Conservation (phyloP, 208 protist species). For the Leptomonas seymouri region DNA sequence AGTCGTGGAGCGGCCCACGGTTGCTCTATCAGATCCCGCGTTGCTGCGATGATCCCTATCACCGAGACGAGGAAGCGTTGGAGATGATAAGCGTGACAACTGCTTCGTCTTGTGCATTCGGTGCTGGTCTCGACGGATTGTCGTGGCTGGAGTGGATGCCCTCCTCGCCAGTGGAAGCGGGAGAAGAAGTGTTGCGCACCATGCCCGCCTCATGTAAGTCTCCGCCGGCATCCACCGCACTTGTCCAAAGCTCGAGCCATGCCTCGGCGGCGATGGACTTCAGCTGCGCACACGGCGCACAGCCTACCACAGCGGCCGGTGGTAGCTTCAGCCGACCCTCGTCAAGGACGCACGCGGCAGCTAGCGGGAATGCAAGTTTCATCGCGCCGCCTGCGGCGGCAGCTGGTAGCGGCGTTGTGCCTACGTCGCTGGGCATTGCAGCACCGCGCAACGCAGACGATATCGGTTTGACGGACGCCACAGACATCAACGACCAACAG, state of each 20-base stretch:
- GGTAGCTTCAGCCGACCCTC: not conserved
- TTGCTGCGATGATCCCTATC: slow-evolving; percentile 56
- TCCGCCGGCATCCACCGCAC: not conserved
- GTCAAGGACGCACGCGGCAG: slow-evolving; percentile 1
- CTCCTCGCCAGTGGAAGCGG: slow-evolving; percentile 10
- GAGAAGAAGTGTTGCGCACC: slow-evolving; percentile 16
- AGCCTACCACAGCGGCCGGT: not conserved
- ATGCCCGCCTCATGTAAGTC: not conserved
- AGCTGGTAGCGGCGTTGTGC: not conserved
- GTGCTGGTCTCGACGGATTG: slow-evolving; percentile 44
- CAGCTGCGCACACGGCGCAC: not conserved
- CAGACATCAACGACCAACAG: not conserved
- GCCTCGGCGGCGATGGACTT: not conserved
- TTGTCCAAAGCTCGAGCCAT: not conserved
- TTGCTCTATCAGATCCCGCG: slow-evolving; percentile 25
- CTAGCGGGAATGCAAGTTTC: slow-evolving; percentile 7
- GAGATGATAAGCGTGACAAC: slow-evolving; percentile 57
- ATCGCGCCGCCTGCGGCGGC: not conserved
- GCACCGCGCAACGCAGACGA: slow-evolving; percentile 32
- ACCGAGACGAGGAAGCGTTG: slow-evolving; percentile 55
- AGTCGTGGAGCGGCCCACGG: slow-evolving; percentile 1
- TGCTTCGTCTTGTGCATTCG: slow-evolving; percentile 57
- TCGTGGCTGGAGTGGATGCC: slow-evolving; percentile 35
- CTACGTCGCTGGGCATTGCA: not conserved
- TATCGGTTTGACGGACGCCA: slow-evolving; percentile 6